Evolutionary conservation across 2,329 filamentous ascomycete genomes (phyloP).

Genomic region (Colletotrichum sp.): DNA sequence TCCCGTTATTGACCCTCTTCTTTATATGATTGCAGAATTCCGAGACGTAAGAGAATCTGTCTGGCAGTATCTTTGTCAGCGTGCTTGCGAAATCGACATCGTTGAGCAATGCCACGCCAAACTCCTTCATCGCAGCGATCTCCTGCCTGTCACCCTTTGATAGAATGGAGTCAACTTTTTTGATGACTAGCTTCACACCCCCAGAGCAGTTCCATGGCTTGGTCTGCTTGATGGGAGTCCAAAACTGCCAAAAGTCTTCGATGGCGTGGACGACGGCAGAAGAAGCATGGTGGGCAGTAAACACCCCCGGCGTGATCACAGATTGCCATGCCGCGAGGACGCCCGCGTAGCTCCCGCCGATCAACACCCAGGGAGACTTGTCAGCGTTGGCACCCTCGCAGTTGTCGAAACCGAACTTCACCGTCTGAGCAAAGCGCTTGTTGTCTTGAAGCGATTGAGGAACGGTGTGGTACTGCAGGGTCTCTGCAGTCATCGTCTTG

Average conservation of each 20-base stretch:
- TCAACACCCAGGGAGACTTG: conserved; percentile 56
- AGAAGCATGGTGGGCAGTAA: conserved; percentile 56
- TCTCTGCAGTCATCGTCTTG: conserved; percentile 12
- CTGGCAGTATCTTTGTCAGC: background rate
- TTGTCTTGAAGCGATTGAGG: conserved; percentile 18
- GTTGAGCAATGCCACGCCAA: background rate
- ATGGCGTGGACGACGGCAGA: conserved; percentile 54
- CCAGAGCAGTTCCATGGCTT: conserved; percentile 42
- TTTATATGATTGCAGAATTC: conserved; percentile 5
- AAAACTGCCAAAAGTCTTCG: conserved; percentile 53
- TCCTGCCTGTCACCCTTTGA: conserved; percentile 14
- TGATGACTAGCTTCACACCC: conserved; percentile 49
- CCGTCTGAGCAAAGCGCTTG: conserved; percentile 26
- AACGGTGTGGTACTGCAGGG: conserved; percentile 13
- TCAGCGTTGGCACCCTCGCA: conserved; percentile 32
- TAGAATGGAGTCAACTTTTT: conserved; percentile 47
- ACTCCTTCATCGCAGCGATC: conserved; percentile 8
- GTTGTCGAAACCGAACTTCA: conserved; percentile 43
- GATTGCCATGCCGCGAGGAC: conserved; percentile 54
- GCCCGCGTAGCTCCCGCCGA: conserved; percentile 57
- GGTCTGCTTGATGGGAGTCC: conserved; percentile 46
- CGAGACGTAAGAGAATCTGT: background rate
- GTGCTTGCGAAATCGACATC: background rate
- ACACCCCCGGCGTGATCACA: conserved; percentile 49
- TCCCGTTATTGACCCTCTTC: background rate